Evolutionary conservation across 2,329 filamentous ascomycete species (phyloP).

Genomic region (Neopestalotiopsis rosae): DNA sequence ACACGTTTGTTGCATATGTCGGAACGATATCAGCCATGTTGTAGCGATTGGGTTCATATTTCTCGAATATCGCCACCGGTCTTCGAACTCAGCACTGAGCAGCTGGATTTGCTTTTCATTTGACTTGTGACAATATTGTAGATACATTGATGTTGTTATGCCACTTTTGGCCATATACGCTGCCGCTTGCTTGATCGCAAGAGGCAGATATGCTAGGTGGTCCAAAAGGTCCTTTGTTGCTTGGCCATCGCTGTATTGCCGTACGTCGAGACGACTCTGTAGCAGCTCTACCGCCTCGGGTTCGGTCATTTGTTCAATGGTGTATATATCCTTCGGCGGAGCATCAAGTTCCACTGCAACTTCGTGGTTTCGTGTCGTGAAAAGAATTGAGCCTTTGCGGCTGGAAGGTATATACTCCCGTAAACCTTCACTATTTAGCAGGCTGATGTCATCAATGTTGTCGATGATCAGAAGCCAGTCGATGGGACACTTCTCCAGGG

Average conservation of each 20-base stretch:
- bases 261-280: slow-evolving; percentile 8
- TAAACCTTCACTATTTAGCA: too few relatives aligned
- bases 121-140: slow-evolving; percentile 29
- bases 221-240: slow-evolving; percentile 31
- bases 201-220: slow-evolving; percentile 25
- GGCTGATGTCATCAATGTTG: slow-evolving; percentile 43
- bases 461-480: slow-evolving; percentile 49
- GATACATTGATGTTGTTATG: slow-evolving; percentile 31
- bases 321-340: slow-evolving; percentile 18
- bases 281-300: not conserved
- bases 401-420: slow-evolving; percentile 40
- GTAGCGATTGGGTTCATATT: slow-evolving; percentile 34
- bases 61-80: slow-evolving; percentile 31
- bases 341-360: slow-evolving; percentile 16
- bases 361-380: slow-evolving; percentile 31
- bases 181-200: not conserved
- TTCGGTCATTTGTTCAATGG: not conserved
- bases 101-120: slow-evolving; percentile 28
- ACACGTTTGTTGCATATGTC: slow-evolving; percentile 31
- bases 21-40: slow-evolving; percentile 42
- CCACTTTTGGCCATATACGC: slow-evolving; percentile 34
- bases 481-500: slow-evolving; percentile 32
- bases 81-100: slow-evolving; percentile 37
- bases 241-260: slow-evolving; percentile 12
- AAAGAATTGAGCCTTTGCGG: slow-evolving; percentile 34